Base-by-base conservation (phyloP, 2,329 filamentous ascomycete species). In the Cercospora janseana region DNA sequence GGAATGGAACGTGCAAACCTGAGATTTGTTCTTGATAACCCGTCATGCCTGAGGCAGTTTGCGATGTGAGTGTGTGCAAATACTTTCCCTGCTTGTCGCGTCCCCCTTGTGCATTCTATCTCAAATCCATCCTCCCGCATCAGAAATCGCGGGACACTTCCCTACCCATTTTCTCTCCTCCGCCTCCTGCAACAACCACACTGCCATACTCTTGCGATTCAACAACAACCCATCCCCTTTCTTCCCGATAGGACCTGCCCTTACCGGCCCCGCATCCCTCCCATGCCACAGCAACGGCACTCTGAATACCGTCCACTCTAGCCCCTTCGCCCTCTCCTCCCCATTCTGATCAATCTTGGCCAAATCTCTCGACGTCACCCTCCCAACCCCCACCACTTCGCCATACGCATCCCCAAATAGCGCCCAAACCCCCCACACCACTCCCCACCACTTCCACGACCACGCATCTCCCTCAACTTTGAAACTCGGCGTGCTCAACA, bases 141-240 rank as follows among this genome's bases (percentile, higher is more conserved):
- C 54, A 29, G 52, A 58, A 16, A 61, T 18, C 21, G 47, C 46
- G 15, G 59, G 59, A 20, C 53, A 53, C 29, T 49, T 54, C 6
- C 56, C 55, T 12, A 60, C 43, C 55, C 56, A 61, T 38, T 58
- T 59, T 42, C 24, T 56, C 43, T 56, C 56, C 28, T 56, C 40
- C 20, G 58, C 27, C 46, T 60, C 56, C 48, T 60, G 56, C 48
- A 61, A 46, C 5, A 57, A 6, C 59, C 59, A 60, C 8, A 61
- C 54, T 15, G 57, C 56, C n/a, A 55, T 44, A 47, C 57, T 59
- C 35, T 54, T 52, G 13, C 59, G 46, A 40, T 52, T 59, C 47
- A 60, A 42, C 6, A 50, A 24, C 24, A 61, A 35, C 3, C 52
- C 50, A 29, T 59, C 54, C 4, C 50, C 49, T 2, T 49, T 51